Evolutionary conservation across 331 rosid species (phyloP).

Genomic region (Quercus tomentella): DNA sequence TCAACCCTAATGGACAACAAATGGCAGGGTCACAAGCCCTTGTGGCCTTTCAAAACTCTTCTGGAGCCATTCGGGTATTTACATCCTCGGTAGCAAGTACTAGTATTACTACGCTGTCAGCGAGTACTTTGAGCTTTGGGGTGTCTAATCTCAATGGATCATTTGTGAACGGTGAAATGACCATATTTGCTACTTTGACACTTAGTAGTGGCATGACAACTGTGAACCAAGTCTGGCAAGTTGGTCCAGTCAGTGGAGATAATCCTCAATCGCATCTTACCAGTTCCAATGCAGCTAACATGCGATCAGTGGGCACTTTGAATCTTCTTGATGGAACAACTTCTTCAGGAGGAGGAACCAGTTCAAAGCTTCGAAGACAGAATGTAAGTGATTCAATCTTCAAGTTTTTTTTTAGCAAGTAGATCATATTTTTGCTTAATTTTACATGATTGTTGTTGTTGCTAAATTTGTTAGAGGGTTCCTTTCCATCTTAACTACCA

Average conservation of each 20-base stretch:
- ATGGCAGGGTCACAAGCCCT: conserved; percentile 43
- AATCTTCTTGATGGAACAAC: conserved; percentile 29
- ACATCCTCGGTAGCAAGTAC: neutral
- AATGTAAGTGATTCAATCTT: conserved; percentile 28
- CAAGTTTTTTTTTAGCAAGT: neutral
- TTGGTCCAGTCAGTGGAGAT: conserved; percentile 17
- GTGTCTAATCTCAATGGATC: conserved; percentile 15
- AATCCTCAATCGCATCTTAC: neutral
- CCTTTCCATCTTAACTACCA: no score
- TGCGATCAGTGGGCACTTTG: conserved; percentile 7
- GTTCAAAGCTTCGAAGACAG: conserved; percentile 2
- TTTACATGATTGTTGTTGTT: neutral
- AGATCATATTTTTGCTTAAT: neutral
- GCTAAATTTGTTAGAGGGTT: neutral
- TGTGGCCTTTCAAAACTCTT: conserved; percentile 24
- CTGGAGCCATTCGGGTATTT: neutral
- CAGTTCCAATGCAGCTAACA: neutral
- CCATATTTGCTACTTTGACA: conserved; percentile 29
- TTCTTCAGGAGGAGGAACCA: neutral
- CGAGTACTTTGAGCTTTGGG: neutral
- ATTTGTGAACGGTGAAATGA: conserved; percentile 26
- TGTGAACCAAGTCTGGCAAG: conserved; percentile 45
- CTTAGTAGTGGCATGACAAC: neutral
- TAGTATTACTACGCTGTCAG: neutral
- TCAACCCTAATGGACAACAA: conserved; percentile 1